Base-by-base conservation (phyloP, 139 green algal species). In the Tetraselmis chui region DNA sequence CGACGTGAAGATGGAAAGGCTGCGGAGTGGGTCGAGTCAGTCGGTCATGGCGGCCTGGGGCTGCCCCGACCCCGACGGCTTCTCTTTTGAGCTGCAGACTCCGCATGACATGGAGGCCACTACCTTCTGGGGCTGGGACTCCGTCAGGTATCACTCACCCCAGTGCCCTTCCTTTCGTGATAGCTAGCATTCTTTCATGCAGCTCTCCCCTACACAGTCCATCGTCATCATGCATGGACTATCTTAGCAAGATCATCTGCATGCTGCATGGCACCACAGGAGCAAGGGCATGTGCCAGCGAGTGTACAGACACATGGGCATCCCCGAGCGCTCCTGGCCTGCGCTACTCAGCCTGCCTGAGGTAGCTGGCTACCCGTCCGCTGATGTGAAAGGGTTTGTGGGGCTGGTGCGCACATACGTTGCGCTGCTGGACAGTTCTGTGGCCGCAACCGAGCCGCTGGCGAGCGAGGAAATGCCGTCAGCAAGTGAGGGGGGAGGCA, bases 61-160 rank as follows among this genome's bases (percentile, higher is more conserved):
- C 76, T 29, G 27, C 76, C n/a, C 76, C 67, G n/a, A 59, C 82
- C 0, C 22, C n/a, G 77, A 58, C 29, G 30, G 32, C 29, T 30
- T 24, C 67, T 25, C 23, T 0, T 67, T 80, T 79, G 76, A 84
- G 24, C 59, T 79, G 26, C 59, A 32, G 28, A 59, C 29, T 23
- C n/a, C n/a, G n/a, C n/a, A n/a, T n/a, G 59, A 78, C 1, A 78
- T 87, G 24, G 84, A 86, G 59, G 79, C 79, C 59, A 80, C 78
- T 1, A 82, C 84, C n/a, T 95, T 92, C 58, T 95, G 92, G 92
- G 92, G 92, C 1, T 91, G 83, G 75, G 92, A 95, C 83, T 88
- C 84, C 79, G 84, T 80, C 45, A 5, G 45, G 45, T 67, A 18
- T 18, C 11, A 5, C 45, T 5, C 45, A 67, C 11, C 45, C 45